These are phyloP conservation scores for Penicillium sp. DNA, from an alignment of 2,329 filamentous ascomycete genomes.

Conservation along the genomic window DNA sequence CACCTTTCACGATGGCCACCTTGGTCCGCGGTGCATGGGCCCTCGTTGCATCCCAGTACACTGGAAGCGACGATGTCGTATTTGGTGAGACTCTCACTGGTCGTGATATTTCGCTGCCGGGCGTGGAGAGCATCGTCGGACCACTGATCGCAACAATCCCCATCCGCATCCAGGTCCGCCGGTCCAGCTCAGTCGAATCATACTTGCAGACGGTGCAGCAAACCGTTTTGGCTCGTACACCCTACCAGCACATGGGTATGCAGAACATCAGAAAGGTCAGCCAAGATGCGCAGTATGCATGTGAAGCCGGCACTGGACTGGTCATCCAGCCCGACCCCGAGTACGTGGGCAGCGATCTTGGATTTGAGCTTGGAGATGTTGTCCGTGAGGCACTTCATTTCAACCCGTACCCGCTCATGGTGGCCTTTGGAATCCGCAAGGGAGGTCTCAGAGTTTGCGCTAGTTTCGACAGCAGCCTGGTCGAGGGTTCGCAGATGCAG, in stretches of 20 bases:
- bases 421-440: conserved; percentile 47
- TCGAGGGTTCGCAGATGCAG: conserved; percentile 40
- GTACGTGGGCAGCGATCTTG: conserved; percentile 39
- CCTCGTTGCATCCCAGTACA: conserved; percentile 47
- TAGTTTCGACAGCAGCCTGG: conserved; percentile 45
- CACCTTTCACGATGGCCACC: conserved; percentile 47
- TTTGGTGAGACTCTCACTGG: conserved; percentile 54
- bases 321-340: conserved; percentile 44
- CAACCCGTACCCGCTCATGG: conserved; percentile 53
- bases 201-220: conserved; percentile 36
- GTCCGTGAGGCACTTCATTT: conserved; percentile 43
- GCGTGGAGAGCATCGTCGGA: conserved; percentile 51
- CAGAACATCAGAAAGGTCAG: conserved; percentile 50
- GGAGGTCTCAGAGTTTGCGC: conserved; percentile 47
- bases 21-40: conserved; percentile 53
- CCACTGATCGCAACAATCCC: conserved; percentile 53
- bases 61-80: conserved; percentile 47
- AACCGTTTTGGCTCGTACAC: conserved; percentile 39
- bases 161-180: conserved; percentile 43
- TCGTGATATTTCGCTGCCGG: conserved; percentile 46
- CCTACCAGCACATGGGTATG: conserved; percentile 52
- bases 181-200: conserved; percentile 27
- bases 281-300: conserved; percentile 40
- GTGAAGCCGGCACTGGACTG: conserved; percentile 37
- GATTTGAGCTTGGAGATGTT: conserved; percentile 38